A percentile compares a stretch with the other conserved stretches of the same genome.
Evolutionary conservation across 495 filamentous ascomycete species (phyloP).

Genomic region (Podospora anserina): DNA sequence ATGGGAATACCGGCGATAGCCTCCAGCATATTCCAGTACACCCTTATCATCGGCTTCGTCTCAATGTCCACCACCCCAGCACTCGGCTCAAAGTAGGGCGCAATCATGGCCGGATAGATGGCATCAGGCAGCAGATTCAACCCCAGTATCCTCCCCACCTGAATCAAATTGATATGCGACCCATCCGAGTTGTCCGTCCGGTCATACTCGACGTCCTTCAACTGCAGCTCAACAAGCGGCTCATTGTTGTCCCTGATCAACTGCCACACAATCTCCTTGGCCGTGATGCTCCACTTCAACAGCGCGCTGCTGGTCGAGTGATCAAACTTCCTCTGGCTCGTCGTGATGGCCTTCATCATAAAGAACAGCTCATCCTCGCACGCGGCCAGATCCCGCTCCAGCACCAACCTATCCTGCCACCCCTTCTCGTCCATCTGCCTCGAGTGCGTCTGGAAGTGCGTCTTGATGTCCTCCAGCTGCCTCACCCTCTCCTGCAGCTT

Average conservation of each 20-base stretch:
- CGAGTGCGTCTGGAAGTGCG: constrained; percentile 88
- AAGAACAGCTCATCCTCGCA: constrained; percentile 99
- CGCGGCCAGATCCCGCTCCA: constrained; percentile 82
- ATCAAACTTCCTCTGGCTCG: constrained; percentile 82
- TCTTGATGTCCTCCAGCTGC: constrained; percentile 95
- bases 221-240: constrained; percentile 88
- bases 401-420: constrained; percentile 80
- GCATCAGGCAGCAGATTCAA: constrained; percentile 86
- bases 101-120: constrained; percentile 92
- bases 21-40: constrained; percentile 97
- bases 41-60: constrained; percentile 72
- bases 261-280: constrained; percentile 94
- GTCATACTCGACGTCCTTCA: constrained; percentile 85
- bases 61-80: constrained; percentile 51
- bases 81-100: constrained; percentile 71
- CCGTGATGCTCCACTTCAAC: constrained; percentile 83
- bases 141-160: constrained; percentile 78
- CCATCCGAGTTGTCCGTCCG: constrained; percentile 95
- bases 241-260: constrained; percentile 80
- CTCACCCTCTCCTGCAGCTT: constrained; percentile 87
- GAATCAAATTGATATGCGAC: constrained; percentile 88
- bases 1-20: constrained; percentile 97
- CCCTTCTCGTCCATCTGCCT: constrained; percentile 82
- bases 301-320: constrained; percentile 72
- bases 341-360: constrained; percentile 99